Evolutionary conservation across 495 filamentous ascomycete genomes (phyloP).

Genomic region (Glarea lozoyensis): DNA sequence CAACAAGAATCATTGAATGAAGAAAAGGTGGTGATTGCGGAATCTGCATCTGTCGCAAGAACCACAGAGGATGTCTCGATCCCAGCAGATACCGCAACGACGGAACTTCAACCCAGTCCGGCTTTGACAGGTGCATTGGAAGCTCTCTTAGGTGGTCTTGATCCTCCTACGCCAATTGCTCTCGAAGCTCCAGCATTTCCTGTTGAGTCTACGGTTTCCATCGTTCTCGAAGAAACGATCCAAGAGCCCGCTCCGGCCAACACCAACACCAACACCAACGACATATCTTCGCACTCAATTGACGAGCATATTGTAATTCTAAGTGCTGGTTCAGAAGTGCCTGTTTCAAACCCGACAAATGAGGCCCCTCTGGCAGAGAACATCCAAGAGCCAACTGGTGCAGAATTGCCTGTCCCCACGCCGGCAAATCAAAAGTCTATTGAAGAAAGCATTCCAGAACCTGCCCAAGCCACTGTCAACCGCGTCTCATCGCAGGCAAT

Average conservation of each 20-base stretch:
- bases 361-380: not conserved
- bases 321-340: not conserved
- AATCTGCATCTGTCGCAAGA: not conserved
- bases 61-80: too few relatives aligned
- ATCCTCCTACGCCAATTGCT: constrained; percentile 7
- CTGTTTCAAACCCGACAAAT: not conserved
- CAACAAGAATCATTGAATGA: not conserved
- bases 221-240: too few relatives aligned
- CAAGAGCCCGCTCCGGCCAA: not conserved
- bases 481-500: too few relatives aligned
- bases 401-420: too few relatives aligned
- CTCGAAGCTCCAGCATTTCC: not conserved
- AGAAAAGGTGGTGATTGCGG: not conserved
- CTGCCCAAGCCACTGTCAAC: not conserved
- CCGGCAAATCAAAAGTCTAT: too few relatives aligned
- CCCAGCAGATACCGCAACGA: too few relatives aligned
- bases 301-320: not conserved
- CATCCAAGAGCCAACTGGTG: not conserved
- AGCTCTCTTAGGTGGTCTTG: constrained; percentile 33
- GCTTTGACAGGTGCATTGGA: constrained; percentile 35
- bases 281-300: too few relatives aligned
- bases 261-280: too few relatives aligned
- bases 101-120: constrained; percentile 1
- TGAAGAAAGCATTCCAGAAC: too few relatives aligned
- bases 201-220: too few relatives aligned